Base-by-base conservation (phyloP, 768 basidiomycete genomes). In the Rhodotorula kratochvilovae region DNA sequence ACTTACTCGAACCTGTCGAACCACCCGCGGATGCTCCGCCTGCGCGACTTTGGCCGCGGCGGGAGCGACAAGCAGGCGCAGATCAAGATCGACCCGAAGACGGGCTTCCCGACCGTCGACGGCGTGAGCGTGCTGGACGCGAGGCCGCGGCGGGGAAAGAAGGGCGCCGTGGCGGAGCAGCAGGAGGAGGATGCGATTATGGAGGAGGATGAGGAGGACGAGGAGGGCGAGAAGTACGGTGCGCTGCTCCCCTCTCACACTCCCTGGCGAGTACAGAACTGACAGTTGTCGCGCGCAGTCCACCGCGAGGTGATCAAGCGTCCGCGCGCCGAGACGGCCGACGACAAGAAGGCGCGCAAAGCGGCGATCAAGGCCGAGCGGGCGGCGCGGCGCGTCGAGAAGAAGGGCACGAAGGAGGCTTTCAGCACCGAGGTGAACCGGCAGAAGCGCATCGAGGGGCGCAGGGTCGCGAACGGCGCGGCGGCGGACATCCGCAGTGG, bases 1-100 rank as follows among this genome's bases (percentile, higher is more conserved):
- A 97, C 94, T 17, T 94, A 93, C 79, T 89, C 92, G n/a, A 99
- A 96, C 78, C 84, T 97, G 13, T 96, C 96, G 79, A 99, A 99
- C 77, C 96, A 98, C 79, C 96, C 96, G 1, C 86, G 89, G 16
- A 82, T 96, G 43, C 93, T 99, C 68, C 85, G 87, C 35, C 86
- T 88, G 29, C 83, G 88, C 45, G 84, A 86, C 43, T 51, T 58
- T 27, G 42, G 55, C 21, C 36, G 61, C 35, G 16, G 57, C 53
- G 45, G 45, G 17, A 46, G 45, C 45, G 45, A 54, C 53, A 45
- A 54, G 54, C 63, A 69, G 77, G 81, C 51, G 0, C 89, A 86
- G 79, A 91, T 94, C 73, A 77, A 80, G 39, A 82, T 94, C 39
- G 88, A 95, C 78, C 84, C 87, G 2, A 87, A 85, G 73, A 92